phyloP scores from a whole-genome alignment of 129 eudicot genomes.

The Silybum marianum region DNA sequence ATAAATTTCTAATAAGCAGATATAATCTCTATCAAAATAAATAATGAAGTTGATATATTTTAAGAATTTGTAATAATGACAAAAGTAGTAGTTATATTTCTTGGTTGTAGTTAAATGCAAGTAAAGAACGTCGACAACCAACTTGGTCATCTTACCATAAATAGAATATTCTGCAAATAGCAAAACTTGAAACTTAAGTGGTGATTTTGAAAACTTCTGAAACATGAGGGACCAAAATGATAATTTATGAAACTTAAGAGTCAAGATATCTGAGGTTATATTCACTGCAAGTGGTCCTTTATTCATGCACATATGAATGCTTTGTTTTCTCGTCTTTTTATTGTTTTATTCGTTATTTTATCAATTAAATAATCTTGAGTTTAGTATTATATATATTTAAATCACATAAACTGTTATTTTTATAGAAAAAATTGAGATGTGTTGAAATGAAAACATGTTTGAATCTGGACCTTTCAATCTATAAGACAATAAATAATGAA shows the following conservation, averaged over 20 bases:
- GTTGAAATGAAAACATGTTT: background rate
- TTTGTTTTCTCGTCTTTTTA: background rate
- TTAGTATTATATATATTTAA: too few species aligned
- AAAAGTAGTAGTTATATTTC: too few species aligned
- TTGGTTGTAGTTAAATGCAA: too few species aligned
- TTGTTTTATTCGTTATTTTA: too few species aligned
- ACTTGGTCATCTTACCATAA: too few species aligned
- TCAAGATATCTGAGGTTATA: background rate
- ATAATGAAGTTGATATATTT: too few species aligned
- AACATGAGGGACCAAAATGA: background rate
- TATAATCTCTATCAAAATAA: too few species aligned
- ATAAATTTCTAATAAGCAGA: too few species aligned
- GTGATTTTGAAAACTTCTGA: background rate
- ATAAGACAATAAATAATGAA: too few species aligned
- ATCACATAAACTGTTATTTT: too few species aligned
- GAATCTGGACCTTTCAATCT: background rate
- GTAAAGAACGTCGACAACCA: too few species aligned
- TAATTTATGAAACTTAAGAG: slow-evolving; percentile 21
- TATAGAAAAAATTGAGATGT: background rate
- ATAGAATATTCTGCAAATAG: background rate
- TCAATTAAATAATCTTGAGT: background rate
- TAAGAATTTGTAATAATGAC: too few species aligned
- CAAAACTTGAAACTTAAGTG: background rate
- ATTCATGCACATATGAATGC: slow-evolving; percentile 4
- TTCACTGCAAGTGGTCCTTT: slow-evolving; percentile 28